phyloP scores from a whole-genome alignment of 2,329 filamentous ascomycete species.

The Phialophora macrospora region DNA sequence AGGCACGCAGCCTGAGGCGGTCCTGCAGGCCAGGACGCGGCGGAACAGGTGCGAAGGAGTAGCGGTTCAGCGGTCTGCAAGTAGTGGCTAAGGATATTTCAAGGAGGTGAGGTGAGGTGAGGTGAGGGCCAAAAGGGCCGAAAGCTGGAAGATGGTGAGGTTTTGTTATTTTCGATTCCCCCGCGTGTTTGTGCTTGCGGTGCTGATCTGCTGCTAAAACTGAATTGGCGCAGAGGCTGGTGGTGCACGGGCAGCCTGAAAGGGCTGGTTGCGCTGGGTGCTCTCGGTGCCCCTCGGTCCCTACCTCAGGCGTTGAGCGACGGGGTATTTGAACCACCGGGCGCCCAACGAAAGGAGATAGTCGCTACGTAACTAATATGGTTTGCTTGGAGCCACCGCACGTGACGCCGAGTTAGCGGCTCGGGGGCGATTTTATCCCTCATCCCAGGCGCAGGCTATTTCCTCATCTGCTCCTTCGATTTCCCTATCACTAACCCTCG shows the following conservation, averaged over 20 bases:
- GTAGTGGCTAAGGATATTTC: conserved; percentile 3
- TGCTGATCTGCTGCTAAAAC: conserved; percentile 3
- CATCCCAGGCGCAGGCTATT: background rate
- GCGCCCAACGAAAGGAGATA: background rate
- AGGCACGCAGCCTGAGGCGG: background rate
- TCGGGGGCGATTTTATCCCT: conserved; percentile 9
- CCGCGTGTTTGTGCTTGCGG: background rate
- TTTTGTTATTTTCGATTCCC: background rate
- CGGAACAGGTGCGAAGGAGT: background rate
- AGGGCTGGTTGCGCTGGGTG: background rate
- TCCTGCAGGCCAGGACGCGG: background rate
- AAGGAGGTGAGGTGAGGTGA: too few relatives aligned
- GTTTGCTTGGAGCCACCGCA: background rate
- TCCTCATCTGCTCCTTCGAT: background rate
- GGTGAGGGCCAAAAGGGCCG: conserved; percentile 1
- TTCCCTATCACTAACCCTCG: background rate
- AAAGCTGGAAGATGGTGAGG: background rate
- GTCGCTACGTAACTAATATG: background rate
- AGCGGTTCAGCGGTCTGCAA: background rate
- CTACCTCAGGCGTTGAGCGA: background rate
- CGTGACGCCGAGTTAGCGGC: background rate
- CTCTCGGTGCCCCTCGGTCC: background rate
- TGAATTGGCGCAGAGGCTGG: background rate
- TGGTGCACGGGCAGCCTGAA: background rate
- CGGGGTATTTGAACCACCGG: background rate